Evolutionary conservation across 257 asterid species (phyloP), one percentile per base, ranked within the genome.

Genomic region (Solanum okadae): DNA sequence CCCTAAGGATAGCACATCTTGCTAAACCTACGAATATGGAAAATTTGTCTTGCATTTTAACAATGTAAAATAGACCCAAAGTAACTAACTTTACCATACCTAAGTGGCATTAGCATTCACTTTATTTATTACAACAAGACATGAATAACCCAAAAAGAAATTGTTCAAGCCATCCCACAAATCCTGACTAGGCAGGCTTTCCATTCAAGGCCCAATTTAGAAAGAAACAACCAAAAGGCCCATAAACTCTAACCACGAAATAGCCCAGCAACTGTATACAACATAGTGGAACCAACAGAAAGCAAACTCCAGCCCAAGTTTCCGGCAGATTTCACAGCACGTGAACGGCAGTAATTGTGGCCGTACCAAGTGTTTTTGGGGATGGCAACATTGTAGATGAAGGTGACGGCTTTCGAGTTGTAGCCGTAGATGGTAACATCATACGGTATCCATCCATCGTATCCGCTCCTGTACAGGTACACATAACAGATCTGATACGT

Each of bases 391-490:
- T 96, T 93, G 93, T 94, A 97, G 91, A 90, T 92, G 94, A 93
- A 96, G 18, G 94, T 88, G 38, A 90, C 94, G 1, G 95, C 93
- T 77, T 86, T 85, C 16, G 93, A 40, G 68, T 95, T 91, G 84
- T 94, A 93, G 23, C 94, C 99, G 3, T 84, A 86, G 23, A 96
- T 92, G 4, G 98, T 93, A 9, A 96, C 96, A 88, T 95, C 98
- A 31, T 89, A 91, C 1, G 98, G 99, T 42, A 93, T 89, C 99
- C 99, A 97, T 12, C 99, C 99, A 87, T 96, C 99, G 3, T 92
- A 88, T 5, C 99, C 99, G 25, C 97, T 96, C 90, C 99, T 91
- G 91, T 97, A 97, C 38, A 97, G 94, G 90, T 97, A 97, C 88
- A 94, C 44, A 86, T 97, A 97, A 83, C 99, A 97, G 83, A 97